Base-by-base conservation (phyloP, 306 rosid species). In the Ziziphus jujuba region DNA sequence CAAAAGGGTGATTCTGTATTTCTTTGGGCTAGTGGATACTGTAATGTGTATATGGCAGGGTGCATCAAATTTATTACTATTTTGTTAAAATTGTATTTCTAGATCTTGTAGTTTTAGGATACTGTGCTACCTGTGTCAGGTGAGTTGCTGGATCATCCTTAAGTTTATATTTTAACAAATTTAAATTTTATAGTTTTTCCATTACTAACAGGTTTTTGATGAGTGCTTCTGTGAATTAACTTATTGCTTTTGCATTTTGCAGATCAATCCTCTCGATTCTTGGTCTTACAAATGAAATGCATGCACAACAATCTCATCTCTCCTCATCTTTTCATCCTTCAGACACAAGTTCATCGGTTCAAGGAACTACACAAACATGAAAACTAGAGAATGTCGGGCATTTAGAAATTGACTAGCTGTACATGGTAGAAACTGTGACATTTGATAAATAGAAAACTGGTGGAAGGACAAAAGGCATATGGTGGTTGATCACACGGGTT, bases 181-280 rank as follows among this genome's bases (percentile, higher is more conserved):
- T 9, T n/a, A 12, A 43, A 62, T 23, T 3, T 19, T 61, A 7
- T n/a, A 4, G 19, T 43, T 19, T 38, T 60, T 38, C 25, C 25
- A 20, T 57, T 57, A 16, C 17, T 56, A 25, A 44, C 24, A 17
- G 21, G 8, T 36, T 16, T 50, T 28, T 20, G 56, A 51, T 1
- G 23, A 16, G 11, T 56, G 61, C 13, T 22, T 21, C 7, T 10
- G 25, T 13, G 20, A 23, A 22, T 28, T 44, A 6, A 36, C 19
- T 5, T 3, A 1, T 12, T 36, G 61, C 6, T 2, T 15, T 40
- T 38, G 49, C 17, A 31, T 33, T 84, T 74, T 72, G 74, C 87
- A 87, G 97, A 80, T 64, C 88, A 53, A 88, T 80, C 59, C 82
- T 91, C 63, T 83, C 79, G 15, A 83, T 87, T 73, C 91, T 91